phyloP scores from a whole-genome alignment of 257 asterid genomes.

The Salvia hispanica region DNA sequence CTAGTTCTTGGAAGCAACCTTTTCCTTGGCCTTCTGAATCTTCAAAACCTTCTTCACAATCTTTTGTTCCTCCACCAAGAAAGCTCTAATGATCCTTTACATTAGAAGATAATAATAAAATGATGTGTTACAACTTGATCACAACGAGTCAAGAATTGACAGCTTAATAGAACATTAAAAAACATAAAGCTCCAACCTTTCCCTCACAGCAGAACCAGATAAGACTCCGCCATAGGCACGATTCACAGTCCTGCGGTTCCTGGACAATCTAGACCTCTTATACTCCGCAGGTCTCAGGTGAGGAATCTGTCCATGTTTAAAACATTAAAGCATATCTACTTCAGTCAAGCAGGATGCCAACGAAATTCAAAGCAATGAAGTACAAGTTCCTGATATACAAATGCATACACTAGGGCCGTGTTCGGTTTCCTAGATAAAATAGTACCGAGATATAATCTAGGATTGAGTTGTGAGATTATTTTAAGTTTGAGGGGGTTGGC shows the following conservation, averaged over 20 bases:
- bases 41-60: constrained; percentile 85
- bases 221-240: constrained; percentile 82
- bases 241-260: constrained; percentile 72
- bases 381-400: no score
- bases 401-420: no score
- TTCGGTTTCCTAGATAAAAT: no score
- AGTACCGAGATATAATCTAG: no score
- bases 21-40: constrained; percentile 80
- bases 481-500: no score
- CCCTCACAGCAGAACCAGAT: constrained; percentile 78
- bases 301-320: constrained; percentile 52
- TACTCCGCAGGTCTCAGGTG: constrained; percentile 83
- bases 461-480: no score
- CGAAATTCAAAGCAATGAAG: no score
- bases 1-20: constrained; percentile 51
- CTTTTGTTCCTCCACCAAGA: constrained; percentile 76
- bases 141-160: neutral
- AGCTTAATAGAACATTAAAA: no score
- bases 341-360: no score
- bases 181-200: constrained; percentile 46
- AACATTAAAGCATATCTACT: no score
- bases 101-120: no score
- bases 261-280: constrained; percentile 72
- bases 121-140: neutral
- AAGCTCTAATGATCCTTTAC: constrained; percentile 72